Evolutionary conservation across 192 early-diverging fungal species (phyloP).

Genomic region (Podila horticola): DNA sequence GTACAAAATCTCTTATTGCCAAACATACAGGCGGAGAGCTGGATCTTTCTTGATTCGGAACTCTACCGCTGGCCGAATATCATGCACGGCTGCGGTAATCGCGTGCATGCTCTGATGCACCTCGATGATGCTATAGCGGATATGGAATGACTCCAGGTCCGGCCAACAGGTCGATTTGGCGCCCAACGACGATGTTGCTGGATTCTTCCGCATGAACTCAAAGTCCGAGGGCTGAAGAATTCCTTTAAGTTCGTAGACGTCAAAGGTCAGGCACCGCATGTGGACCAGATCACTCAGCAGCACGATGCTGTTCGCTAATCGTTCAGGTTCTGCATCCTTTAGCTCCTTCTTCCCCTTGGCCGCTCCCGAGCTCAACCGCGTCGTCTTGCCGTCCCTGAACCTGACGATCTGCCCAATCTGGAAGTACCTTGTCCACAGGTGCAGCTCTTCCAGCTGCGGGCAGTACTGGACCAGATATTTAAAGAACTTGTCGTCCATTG

Average conservation of each 20-base stretch:
- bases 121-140: not conserved
- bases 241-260: not conserved
- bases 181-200: not conserved
- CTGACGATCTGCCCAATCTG: not conserved
- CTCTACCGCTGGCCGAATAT: not conserved
- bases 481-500: not conserved
- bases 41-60: not conserved
- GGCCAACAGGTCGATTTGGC: not conserved
- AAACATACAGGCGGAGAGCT: not conserved
- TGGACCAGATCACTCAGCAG: not conserved
- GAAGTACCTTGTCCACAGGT: not conserved
- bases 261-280: not conserved
- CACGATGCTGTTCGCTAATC: not conserved
- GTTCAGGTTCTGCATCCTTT: not conserved
- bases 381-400: not conserved
- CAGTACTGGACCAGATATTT: not conserved
- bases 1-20: too few species aligned
- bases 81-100: not conserved
- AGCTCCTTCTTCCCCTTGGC: too few species aligned
- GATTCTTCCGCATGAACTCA: not conserved
- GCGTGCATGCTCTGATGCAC: not conserved
- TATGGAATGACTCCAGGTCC: not conserved
- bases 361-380: not conserved
- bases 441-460: not conserved
- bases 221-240: not conserved